A percentile compares a stretch with the other conserved stretches of the same genome.
phyloP scores from a whole-genome alignment of 2,329 filamentous ascomycete species.

The Passalora sequoiae region DNA sequence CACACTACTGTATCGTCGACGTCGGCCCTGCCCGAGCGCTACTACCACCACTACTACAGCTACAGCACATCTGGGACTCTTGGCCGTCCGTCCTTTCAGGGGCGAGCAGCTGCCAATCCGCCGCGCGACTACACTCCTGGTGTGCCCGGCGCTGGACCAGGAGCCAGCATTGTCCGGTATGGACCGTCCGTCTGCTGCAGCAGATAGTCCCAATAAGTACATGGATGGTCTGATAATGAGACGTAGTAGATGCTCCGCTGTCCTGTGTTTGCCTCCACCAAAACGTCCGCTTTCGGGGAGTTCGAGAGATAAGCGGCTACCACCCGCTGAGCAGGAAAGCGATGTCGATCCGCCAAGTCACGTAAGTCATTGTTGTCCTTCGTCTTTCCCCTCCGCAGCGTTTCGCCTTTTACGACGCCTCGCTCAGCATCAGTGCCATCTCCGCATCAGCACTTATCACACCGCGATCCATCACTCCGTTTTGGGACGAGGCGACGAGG shows the following conservation, averaged over 20 bases:
- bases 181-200: too few species aligned
- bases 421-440: too few species aligned
- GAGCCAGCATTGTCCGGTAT: constrained; percentile 1
- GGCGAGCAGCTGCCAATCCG: constrained; percentile 6
- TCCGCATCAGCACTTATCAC: constrained; percentile 9
- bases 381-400: constrained; percentile 1
- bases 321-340: constrained; percentile 3
- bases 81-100: constrained; percentile 6
- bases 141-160: constrained; percentile 1
- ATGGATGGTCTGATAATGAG: constrained; percentile 8
- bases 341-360: constrained; percentile 14
- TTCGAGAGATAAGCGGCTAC: constrained; percentile 12
- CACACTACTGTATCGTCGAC: neutral
- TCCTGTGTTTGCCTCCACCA: constrained; percentile 4
- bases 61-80: too few species aligned
- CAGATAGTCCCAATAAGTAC: neutral
- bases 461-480: too few species aligned
- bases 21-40: neutral
- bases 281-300: constrained; percentile 14
- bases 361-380: constrained; percentile 15
- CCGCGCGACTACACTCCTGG: constrained; percentile 3
- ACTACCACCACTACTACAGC: too few species aligned
- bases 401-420: too few species aligned
- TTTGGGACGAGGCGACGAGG: too few species aligned
- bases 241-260: constrained; percentile 3